Percentiles rank a stretch among this genome's conserved stretches.
These are phyloP conservation scores for Lophiotrema nucula DNA, from an alignment of 495 filamentous ascomycete genomes.

Conservation along the genomic window DNA sequence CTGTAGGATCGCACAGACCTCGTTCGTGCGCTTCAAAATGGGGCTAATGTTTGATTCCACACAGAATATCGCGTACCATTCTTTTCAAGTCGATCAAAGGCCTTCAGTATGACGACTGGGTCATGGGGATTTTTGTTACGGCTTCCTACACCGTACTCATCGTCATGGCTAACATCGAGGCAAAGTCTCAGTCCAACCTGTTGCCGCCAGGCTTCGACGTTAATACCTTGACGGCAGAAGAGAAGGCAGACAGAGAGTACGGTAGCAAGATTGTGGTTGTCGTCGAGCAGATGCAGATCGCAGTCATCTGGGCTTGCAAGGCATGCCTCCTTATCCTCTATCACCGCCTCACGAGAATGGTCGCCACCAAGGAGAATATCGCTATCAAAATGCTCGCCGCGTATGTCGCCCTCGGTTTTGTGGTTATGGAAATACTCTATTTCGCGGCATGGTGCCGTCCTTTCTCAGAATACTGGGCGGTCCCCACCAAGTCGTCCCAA, in stretches of 20 bases:
- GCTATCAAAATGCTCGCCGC: slow-evolving; percentile 54
- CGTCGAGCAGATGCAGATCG: slow-evolving; percentile 49
- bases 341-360: slow-evolving; percentile 49
- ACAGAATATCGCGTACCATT: slow-evolving; percentile 40
- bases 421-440: slow-evolving; percentile 62
- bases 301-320: slow-evolving; percentile 56
- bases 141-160: slow-evolving; percentile 57
- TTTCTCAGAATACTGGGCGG: slow-evolving; percentile 61
- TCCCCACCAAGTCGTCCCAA: slow-evolving; percentile 32
- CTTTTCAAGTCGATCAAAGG: slow-evolving; percentile 49
- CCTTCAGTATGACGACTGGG: slow-evolving; percentile 58
- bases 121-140: slow-evolving; percentile 56
- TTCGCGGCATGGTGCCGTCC: slow-evolving; percentile 65
- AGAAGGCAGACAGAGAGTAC: slow-evolving; percentile 48
- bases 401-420: slow-evolving; percentile 56
- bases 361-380: slow-evolving; percentile 47
- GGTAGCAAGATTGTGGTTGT: slow-evolving; percentile 59
- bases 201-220: slow-evolving; percentile 54
- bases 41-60: background rate
- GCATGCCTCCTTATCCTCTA: slow-evolving; percentile 56
- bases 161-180: slow-evolving; percentile 57
- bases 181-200: slow-evolving; percentile 58
- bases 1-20: slow-evolving; percentile 13
- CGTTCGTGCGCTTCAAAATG: background rate
- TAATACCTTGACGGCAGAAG: slow-evolving; percentile 46